These are phyloP conservation scores for Rosa hybrid DNA, from an alignment of 331 rosid species.

Conservation along the genomic window DNA sequence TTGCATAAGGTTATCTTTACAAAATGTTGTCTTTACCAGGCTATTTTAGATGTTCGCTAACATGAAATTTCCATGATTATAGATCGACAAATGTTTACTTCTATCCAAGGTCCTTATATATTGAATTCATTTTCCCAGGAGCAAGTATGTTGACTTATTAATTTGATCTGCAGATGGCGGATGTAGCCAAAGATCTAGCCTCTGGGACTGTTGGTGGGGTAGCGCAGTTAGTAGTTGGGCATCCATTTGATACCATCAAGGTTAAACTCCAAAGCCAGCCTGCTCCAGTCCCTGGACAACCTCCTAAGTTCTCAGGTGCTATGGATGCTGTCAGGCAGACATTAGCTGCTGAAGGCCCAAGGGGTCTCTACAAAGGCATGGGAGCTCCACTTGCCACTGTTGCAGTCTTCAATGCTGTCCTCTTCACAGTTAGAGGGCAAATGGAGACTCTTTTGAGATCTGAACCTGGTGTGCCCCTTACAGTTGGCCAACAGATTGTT, in stretches of 20 bases:
- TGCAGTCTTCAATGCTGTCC: slow-evolving; percentile 92
- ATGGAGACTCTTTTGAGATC: slow-evolving; percentile 78
- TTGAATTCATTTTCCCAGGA: not conserved
- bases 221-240: slow-evolving; percentile 85
- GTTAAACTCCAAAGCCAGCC: slow-evolving; percentile 99
- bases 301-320: slow-evolving; percentile 76
- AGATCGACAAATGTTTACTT: not conserved
- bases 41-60: not conserved
- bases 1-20: not conserved
- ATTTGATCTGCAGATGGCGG: slow-evolving; percentile 70
- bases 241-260: slow-evolving; percentile 96
- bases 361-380: slow-evolving; percentile 96
- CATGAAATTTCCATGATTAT: not conserved
- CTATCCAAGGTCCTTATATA: not conserved
- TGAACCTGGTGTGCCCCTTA: slow-evolving; percentile 72
- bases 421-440: slow-evolving; percentile 88
- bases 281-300: slow-evolving; percentile 78
- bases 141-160: slow-evolving; percentile 12
- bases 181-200: slow-evolving; percentile 85
- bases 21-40: not conserved
- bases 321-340: slow-evolving; percentile 97
- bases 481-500: slow-evolving; percentile 69
- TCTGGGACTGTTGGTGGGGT: slow-evolving; percentile 94
- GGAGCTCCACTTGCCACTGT: slow-evolving; percentile 99
- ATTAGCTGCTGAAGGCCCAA: slow-evolving; percentile 81